Evolutionary conservation across 345 rosid species (phyloP).

Genomic region (Aquilaria malaccensis): DNA sequence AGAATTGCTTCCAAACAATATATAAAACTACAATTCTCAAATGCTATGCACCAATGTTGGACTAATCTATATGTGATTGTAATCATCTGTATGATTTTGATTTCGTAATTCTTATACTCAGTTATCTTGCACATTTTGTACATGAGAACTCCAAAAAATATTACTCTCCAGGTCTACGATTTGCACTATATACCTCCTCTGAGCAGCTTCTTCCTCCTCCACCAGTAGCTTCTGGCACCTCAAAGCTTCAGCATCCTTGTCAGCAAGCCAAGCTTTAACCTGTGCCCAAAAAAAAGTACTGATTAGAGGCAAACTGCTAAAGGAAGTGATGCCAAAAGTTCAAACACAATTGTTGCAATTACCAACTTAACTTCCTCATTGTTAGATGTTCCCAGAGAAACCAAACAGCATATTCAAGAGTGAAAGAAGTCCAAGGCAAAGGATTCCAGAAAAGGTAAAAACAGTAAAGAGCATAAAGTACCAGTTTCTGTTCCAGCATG

Average conservation of each 20-base stretch:
- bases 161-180: neutral
- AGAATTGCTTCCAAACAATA: no score
- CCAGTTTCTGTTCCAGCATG: constrained; percentile 85
- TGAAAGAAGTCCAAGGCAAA: constrained; percentile 2
- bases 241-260: constrained; percentile 93
- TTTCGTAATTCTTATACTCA: no score
- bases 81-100: no score
- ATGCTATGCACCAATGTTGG: no score
- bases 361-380: neutral
- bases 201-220: constrained; percentile 98
- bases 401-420: neutral
- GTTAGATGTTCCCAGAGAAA: neutral
- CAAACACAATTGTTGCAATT: neutral
- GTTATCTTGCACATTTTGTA: no score
- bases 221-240: constrained; percentile 86
- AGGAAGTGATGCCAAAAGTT: neutral
- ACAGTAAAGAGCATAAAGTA: constrained; percentile 19
- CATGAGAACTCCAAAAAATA: no score
- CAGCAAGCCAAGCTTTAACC: constrained; percentile 90
- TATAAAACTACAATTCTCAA: no score
- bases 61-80: no score
- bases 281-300: constrained; percentile 17
- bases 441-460: neutral
- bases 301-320: constrained; percentile 1
- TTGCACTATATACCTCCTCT: constrained; percentile 49